A percentile compares a stretch with the other conserved stretches of the same genome.
phyloP scores from a whole-genome alignment of 108 stramenopile genomes.

The Hondaea fermentalgiana region DNA sequence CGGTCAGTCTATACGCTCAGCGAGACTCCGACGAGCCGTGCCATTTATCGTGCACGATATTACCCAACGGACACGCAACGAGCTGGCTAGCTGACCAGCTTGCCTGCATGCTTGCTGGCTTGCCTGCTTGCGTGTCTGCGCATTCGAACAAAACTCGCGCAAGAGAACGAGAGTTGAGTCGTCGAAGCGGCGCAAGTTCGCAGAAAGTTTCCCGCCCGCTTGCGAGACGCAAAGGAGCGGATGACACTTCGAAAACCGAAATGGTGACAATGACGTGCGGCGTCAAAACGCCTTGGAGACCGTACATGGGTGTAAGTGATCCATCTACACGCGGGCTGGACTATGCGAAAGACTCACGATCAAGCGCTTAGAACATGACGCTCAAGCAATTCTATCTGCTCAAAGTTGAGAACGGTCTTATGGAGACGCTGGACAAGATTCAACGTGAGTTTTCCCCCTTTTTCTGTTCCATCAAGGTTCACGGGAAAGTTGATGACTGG shows the following conservation, averaged over 20 bases:
- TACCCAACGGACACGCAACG: not conserved
- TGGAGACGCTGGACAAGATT: not conserved
- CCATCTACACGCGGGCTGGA: not conserved
- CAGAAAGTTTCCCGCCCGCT: no score
- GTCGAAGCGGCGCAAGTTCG: no score
- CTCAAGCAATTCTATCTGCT: not conserved
- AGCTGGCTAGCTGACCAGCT: no score
- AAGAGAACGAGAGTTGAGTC: no score
- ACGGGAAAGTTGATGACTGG: not conserved
- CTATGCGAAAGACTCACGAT: not conserved
- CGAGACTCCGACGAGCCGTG: no score
- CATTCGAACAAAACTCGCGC: no score
- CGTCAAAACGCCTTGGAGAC: not conserved
- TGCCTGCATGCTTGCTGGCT: no score
- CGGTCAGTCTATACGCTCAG: no score
- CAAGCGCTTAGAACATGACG: not conserved
- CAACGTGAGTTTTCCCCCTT: not conserved
- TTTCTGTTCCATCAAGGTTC: not conserved
- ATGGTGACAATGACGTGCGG: no score
- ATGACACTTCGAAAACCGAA: no score
- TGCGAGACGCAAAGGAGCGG: no score
- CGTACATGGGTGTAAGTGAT: not conserved
- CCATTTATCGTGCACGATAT: not conserved
- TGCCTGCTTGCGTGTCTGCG: no score
- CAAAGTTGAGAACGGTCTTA: not conserved